Conservation (phyloP, 176 grass and related monocot genomes). For the Musa schizocarpa region DNA sequence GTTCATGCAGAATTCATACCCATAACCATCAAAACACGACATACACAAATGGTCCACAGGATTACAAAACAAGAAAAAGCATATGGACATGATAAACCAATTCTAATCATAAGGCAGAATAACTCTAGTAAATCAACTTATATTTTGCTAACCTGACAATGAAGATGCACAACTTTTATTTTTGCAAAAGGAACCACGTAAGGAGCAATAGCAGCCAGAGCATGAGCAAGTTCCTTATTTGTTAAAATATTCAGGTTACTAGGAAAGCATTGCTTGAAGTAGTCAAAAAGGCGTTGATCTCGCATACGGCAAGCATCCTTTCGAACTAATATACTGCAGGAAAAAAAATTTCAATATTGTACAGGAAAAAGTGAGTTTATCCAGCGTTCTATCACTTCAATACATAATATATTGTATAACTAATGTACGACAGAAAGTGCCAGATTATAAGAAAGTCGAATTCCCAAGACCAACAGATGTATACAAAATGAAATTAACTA, state of each 20-base stretch:
- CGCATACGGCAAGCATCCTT: constrained; percentile 53
- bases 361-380: background rate
- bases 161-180: constrained; percentile 66
- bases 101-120: background rate
- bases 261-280: constrained; percentile 84
- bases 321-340: constrained; percentile 35
- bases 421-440: no score
- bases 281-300: constrained; percentile 52
- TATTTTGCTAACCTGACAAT: constrained; percentile 48
- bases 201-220: constrained; percentile 72
- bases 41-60: background rate
- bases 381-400: background rate
- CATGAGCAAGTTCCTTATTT: constrained; percentile 86
- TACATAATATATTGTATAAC: background rate
- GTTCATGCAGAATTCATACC: no score
- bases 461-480: background rate
- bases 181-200: constrained; percentile 68
- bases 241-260: constrained; percentile 49
- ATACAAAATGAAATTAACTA: background rate
- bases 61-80: background rate
- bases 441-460: background rate
- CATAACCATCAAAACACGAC: no score
- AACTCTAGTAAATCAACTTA: constrained; percentile 1
- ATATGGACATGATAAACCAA: background rate
- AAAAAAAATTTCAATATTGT: constrained; percentile 9